Conservation (phyloP, 495 filamentous ascomycete genomes). For the Trichocladium uniseriatum region DNA sequence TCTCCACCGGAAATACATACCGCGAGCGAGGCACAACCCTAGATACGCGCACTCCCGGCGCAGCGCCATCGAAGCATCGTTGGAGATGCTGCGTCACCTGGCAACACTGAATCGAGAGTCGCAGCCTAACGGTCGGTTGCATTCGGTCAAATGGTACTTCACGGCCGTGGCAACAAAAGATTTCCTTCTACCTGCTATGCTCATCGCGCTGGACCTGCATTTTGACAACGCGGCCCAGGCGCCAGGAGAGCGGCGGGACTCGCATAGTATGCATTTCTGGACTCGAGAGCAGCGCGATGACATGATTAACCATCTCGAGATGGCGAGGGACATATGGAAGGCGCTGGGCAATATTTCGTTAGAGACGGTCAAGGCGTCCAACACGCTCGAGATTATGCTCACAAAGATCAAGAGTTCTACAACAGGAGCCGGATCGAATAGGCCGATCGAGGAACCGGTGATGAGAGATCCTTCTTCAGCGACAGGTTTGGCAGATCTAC, state of each 20-base stretch:
- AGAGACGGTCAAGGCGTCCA: conserved; percentile 77
- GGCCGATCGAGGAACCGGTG: conserved; percentile 14
- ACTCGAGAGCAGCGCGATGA: conserved; percentile 60
- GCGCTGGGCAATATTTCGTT: conserved; percentile 65
- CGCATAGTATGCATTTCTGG: conserved; percentile 54
- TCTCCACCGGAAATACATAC: conserved; percentile 76
- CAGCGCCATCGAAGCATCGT: conserved; percentile 69
- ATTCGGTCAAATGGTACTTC: conserved; percentile 65
- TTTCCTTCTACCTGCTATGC: conserved; percentile 82
- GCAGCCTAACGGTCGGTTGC: conserved; percentile 60
- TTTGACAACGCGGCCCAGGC: conserved; percentile 35
- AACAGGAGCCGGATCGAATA: conserved; percentile 7
- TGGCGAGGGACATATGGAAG: conserved; percentile 70
- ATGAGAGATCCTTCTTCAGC: no score
- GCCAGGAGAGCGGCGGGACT: conserved; percentile 26
- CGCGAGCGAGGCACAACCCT: conserved; percentile 56
- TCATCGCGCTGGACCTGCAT: conserved; percentile 70
- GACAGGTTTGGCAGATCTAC: conserved; percentile 29
- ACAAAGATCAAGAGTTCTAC: conserved; percentile 55
- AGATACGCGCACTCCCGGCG: conserved; percentile 73
- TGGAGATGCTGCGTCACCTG: conserved; percentile 67
- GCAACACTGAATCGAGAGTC: conserved; percentile 67
- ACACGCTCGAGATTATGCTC: conserved; percentile 70
- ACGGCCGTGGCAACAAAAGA: conserved; percentile 71
- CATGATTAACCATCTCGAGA: conserved; percentile 65